Conservation (phyloP, 1,284 basidiomycete species). For the Leccinum angustisporum region DNA sequence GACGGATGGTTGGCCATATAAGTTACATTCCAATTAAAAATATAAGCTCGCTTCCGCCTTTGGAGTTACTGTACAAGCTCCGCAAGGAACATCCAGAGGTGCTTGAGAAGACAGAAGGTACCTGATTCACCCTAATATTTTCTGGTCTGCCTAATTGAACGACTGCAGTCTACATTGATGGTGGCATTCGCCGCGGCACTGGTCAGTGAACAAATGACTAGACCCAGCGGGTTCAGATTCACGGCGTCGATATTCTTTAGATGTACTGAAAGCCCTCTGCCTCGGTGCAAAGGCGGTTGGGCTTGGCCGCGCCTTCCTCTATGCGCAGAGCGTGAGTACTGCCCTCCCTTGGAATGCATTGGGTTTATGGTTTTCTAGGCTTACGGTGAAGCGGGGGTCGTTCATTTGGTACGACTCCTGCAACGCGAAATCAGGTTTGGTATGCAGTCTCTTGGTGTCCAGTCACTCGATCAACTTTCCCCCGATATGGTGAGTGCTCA, state of each 20-base stretch:
- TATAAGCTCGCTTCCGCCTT: conserved; percentile 61
- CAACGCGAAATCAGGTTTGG: conserved; percentile 79
- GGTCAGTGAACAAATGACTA: conserved; percentile 39
- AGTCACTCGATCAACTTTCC: conserved; percentile 63
- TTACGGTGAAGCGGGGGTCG: conserved; percentile 81
- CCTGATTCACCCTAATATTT: conserved; percentile 2
- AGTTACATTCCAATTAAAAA: neutral
- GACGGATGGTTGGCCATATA: neutral
- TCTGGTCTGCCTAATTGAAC: conserved; percentile 2
- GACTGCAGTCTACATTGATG: conserved; percentile 79
- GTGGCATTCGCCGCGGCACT: conserved; percentile 83
- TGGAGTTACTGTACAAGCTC: conserved; percentile 77
- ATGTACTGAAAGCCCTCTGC: conserved; percentile 89
- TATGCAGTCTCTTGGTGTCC: conserved; percentile 80
- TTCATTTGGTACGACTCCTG: conserved; percentile 71
- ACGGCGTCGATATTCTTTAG: conserved; percentile 33
- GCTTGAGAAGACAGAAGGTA: conserved; percentile 71
- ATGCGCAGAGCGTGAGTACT: conserved; percentile 74
- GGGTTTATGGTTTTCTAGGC: conserved; percentile 47
- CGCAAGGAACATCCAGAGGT: conserved; percentile 72
- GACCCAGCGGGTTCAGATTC: neutral
- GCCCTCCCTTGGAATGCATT: conserved; percentile 4
- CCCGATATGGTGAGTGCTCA: conserved; percentile 70
- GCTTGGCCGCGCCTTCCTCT: conserved; percentile 85
- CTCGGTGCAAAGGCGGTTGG: conserved; percentile 90